These are phyloP conservation scores for Amaranthus tricolor DNA, from an alignment of 179 eudicot species.

Conservation along the genomic window DNA sequence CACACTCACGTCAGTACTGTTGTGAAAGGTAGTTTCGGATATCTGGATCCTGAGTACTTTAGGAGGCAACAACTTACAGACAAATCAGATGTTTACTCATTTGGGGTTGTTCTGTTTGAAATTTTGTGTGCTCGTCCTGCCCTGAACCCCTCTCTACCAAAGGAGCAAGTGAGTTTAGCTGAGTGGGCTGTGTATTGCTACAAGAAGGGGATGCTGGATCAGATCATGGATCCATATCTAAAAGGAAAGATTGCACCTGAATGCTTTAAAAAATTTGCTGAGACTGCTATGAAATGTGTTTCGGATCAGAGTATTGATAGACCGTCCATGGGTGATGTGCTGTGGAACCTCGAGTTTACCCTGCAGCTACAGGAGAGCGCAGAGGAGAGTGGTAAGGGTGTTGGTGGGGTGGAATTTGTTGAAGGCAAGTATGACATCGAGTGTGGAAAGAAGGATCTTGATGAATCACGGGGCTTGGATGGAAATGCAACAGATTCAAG, in stretches of 20 bases:
- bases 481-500: conserved; percentile 65
- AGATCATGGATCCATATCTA: conserved; percentile 68
- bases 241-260: conserved; percentile 86
- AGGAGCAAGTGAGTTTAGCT: conserved; percentile 89
- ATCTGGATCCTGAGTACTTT: conserved; percentile 91
- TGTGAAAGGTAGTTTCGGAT: conserved; percentile 93
- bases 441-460: conserved; percentile 57
- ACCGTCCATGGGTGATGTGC: conserved; percentile 96
- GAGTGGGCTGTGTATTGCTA: conserved; percentile 87
- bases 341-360: conserved; percentile 93
- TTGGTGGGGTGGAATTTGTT: conserved; percentile 49
- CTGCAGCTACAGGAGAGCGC: conserved; percentile 94
- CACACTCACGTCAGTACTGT: conserved; percentile 90
- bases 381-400: conserved; percentile 66
- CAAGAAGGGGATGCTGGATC: conserved; percentile 79
- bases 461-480: conserved; percentile 46
- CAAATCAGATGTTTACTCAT: conserved; percentile 92
- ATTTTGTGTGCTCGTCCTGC: conserved; percentile 91
- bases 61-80: conserved; percentile 86
- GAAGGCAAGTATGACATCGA: conserved; percentile 41
- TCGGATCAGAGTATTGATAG: conserved; percentile 77
- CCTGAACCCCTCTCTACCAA: conserved; percentile 76
- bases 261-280: conserved; percentile 83
- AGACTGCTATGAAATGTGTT: conserved; percentile 89
- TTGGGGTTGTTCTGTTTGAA: conserved; percentile 90